These are phyloP conservation scores for Extremus antarcticus DNA, from an alignment of 495 filamentous ascomycete species.

Conservation along the genomic window DNA sequence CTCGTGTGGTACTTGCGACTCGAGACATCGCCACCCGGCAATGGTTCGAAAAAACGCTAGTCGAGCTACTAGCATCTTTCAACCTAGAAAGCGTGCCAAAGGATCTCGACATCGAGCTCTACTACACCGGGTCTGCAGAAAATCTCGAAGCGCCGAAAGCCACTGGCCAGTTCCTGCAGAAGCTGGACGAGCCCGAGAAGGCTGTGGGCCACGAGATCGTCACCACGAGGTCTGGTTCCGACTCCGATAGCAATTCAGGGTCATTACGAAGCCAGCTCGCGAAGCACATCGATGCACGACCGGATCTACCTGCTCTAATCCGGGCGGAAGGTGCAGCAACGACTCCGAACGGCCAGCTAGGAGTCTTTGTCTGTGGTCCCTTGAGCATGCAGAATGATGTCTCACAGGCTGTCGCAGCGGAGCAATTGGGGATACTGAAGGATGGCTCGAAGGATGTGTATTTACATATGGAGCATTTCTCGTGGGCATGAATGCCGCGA, in stretches of 20 bases:
- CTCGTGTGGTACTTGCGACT: conserved; percentile 16
- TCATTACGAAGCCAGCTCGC: background rate
- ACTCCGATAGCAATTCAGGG: background rate
- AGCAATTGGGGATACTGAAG: conserved; percentile 32
- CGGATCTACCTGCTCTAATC: conserved; percentile 32
- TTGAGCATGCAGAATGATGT: conserved; percentile 40
- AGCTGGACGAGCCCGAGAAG: background rate
- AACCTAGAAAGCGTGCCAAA: background rate
- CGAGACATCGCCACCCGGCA: conserved; percentile 10
- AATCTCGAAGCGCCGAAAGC: background rate
- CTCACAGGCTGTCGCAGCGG: conserved; percentile 38
- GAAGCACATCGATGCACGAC: conserved; percentile 18
- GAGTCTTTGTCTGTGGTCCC: conserved; percentile 42
- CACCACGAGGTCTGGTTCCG: background rate
- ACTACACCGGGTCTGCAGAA: conserved; percentile 2
- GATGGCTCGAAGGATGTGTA: conserved; percentile 39
- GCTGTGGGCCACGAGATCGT: background rate
- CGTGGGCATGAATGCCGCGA: conserved; percentile 30
- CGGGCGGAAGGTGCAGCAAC: conserved; percentile 24
- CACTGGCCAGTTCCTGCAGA: background rate
- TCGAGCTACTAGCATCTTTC: conserved; percentile 3
- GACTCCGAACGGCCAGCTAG: conserved; percentile 4
- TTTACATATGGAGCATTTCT: conserved; percentile 44
- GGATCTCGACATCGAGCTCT: conserved; percentile 6
- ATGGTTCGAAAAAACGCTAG: conserved; percentile 12